A percentile compares a stretch with the other conserved stretches of the same genome.
These are phyloP conservation scores for Fragilariopsis cylindrus DNA, from an alignment of 108 stramenopile species.

Conservation along the genomic window DNA sequence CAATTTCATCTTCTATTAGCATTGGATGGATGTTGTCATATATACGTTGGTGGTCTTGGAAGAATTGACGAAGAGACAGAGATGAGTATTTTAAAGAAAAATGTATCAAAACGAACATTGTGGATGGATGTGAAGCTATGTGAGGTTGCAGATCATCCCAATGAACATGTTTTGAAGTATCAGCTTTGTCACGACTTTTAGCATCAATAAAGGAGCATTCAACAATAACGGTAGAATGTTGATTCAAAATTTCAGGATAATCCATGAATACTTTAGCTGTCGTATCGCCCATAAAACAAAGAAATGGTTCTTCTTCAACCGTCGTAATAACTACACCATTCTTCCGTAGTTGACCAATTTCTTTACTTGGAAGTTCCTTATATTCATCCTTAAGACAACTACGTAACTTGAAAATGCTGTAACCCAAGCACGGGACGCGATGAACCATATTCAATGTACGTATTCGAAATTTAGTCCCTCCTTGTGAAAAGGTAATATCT, in stretches of 20 bases:
- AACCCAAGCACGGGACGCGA: conserved; percentile 47
- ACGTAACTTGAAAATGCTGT: conserved; percentile 31
- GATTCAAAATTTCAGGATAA: conserved; percentile 37
- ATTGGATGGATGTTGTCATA: conserved; percentile 50
- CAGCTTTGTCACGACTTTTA: conserved; percentile 26
- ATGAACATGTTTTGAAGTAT: conserved; percentile 44
- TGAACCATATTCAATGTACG: conserved; percentile 35
- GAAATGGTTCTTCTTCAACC: conserved; percentile 26
- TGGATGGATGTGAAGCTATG: conserved; percentile 33
- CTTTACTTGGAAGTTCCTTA: conserved; percentile 24
- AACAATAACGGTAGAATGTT: conserved; percentile 37
- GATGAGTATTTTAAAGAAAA: conserved; percentile 40
- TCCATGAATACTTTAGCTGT: conserved; percentile 37
- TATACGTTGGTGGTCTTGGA: conserved; percentile 14
- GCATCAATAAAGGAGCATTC: conserved; percentile 50
- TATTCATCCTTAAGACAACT: conserved; percentile 39
- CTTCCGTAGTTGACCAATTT: conserved; percentile 38
- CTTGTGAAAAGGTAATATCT: conserved; percentile 30
- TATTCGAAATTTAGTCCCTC: conserved; percentile 20
- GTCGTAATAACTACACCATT: conserved; percentile 24
- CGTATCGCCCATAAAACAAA: conserved; percentile 55
- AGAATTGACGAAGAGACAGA: conserved; percentile 36
- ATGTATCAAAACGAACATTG: conserved; percentile 44
- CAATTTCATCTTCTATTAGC: conserved; percentile 40
- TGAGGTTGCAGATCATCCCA: conserved; percentile 45